Evolutionary conservation across 1,284 basidiomycete genomes (phyloP), one percentile per base, ranked within the genome.

Genomic region (Cryptococcus wingfieldii): DNA sequence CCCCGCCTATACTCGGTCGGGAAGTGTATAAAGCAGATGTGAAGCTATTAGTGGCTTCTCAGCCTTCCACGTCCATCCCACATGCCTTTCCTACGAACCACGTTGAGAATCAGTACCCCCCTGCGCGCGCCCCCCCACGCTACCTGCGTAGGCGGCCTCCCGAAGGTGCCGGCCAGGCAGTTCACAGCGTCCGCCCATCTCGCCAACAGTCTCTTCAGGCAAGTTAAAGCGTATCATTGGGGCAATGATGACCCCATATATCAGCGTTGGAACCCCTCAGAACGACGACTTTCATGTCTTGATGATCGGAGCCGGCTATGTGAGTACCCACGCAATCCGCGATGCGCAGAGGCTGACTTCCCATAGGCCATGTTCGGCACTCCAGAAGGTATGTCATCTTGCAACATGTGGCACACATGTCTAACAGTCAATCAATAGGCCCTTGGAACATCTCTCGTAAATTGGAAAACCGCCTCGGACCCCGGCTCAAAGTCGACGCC

Each of bases 401-500:
- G 44, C 25, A 23, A 9, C 8, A 27, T 27, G 9, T 6, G 44
- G 18, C 44, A 54, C 19, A 8, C 27, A n/a, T 18, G 13, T 37
- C 51, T 47, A 8, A 47, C 18, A 16, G 28, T 38, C 14, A 38
- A 1, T 27, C 28, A 5, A 25, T 54, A 72, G 70, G 71, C 10
- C 72, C 72, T 38, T 74, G 72, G 72, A 70, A 72, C 59, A 68
- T 74, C 39, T 53, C 70, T 28, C 55, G 59, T 34, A 61, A 70
- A 46, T 56, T 66, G 9, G 69, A 74, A 58, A 34, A 53, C 9
- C 94, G 95, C 80, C 87, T 98, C 56, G 94, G 93, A 39, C 86
- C 85, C 18, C 89, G 94, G 64, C 86, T 98, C 72, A 93, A 91
- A 75, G 90, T 98, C 46, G 84, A 90, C 54, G 94, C 90, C 14